Evolutionary conservation across 345 rosid genomes (phyloP).

Genomic region (Mercurialis annua): DNA sequence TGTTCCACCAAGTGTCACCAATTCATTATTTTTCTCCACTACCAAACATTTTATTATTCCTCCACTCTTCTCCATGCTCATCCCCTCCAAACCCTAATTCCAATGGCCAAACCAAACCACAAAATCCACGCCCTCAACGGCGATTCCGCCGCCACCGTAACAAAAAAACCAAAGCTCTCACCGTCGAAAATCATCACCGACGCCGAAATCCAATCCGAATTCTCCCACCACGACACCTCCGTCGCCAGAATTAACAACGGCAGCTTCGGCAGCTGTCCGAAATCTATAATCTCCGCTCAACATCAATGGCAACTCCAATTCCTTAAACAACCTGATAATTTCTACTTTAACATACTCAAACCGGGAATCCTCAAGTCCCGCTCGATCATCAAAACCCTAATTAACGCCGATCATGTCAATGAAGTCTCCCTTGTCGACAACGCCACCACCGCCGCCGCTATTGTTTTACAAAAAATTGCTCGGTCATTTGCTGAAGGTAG

Average conservation of each 20-base stretch:
- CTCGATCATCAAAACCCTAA: conserved; percentile 38
- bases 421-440: conserved; percentile 89
- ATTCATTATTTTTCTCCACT: conserved; percentile 5
- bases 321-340: conserved; percentile 73
- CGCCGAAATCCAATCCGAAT: conserved; percentile 56
- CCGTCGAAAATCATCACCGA: conserved; percentile 20
- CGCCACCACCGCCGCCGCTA: conserved; percentile 91
- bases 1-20: conserved; percentile 15
- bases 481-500: conserved; percentile 70
- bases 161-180: conserved; percentile 40
- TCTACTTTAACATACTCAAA: conserved; percentile 60
- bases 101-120: conserved; percentile 27
- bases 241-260: conserved; percentile 85
- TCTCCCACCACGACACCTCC: conserved; percentile 68
- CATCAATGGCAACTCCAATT: conserved; percentile 58
- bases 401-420: conserved; percentile 69
- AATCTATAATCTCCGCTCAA: conserved; percentile 60
- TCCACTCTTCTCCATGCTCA: background rate
- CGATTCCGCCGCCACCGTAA: conserved; percentile 23
- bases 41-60: background rate
- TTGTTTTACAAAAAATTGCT: conserved; percentile 65
- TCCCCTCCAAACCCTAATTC: conserved; percentile 22
- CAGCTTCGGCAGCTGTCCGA: conserved; percentile 85
- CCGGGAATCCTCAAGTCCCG: conserved; percentile 56
- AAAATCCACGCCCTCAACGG: conserved; percentile 16